These are phyloP conservation scores for Penicillium sclerotiorum DNA, from an alignment of 2,329 filamentous ascomycete genomes.

Conservation along the genomic window DNA sequence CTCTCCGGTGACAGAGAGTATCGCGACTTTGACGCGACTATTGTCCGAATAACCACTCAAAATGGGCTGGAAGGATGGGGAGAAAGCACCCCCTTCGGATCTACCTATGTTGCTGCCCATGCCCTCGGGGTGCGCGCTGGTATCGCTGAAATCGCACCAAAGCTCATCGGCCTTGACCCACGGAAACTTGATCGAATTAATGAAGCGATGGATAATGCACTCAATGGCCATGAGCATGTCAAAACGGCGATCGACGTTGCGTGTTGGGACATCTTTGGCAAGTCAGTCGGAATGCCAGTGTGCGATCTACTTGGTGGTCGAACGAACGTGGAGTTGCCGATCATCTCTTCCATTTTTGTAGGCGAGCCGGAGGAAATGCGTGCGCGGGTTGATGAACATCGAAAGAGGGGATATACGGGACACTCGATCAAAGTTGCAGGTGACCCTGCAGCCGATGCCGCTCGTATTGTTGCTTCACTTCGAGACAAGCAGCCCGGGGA, in stretches of 20 bases:
- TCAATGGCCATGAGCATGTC: slow-evolving; percentile 26
- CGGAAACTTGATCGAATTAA: slow-evolving; percentile 31
- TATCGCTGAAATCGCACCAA: slow-evolving; percentile 29
- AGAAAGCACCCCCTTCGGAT: slow-evolving; percentile 30
- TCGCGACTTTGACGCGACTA: slow-evolving; percentile 26
- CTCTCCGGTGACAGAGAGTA: slow-evolving; percentile 21
- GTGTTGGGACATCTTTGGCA: slow-evolving; percentile 31
- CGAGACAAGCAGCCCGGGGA: slow-evolving; percentile 15
- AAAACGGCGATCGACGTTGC: slow-evolving; percentile 25
- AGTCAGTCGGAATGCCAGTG: slow-evolving; percentile 25
- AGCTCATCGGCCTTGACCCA: slow-evolving; percentile 28
- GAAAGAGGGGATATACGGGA: slow-evolving; percentile 11
- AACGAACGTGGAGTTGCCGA: slow-evolving; percentile 16
- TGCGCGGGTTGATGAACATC: slow-evolving; percentile 6
- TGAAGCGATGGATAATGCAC: slow-evolving; percentile 29
- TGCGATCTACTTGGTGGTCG: slow-evolving; percentile 30
- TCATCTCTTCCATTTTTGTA: slow-evolving; percentile 20
- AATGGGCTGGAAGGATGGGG: slow-evolving; percentile 30
- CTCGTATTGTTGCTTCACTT: slow-evolving; percentile 1
- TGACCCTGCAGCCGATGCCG: slow-evolving; percentile 17
- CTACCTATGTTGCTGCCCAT: slow-evolving; percentile 26
- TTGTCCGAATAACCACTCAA: slow-evolving; percentile 28
- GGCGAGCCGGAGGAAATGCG: slow-evolving; percentile 13
- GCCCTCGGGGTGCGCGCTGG: slow-evolving; percentile 26
- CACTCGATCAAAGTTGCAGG: slow-evolving; percentile 17